Evolutionary conservation across 164 flowering plant genomes (phyloP), one percentile per base, ranked within the genome.

Genomic region (Chimonanthus salicifolius): DNA sequence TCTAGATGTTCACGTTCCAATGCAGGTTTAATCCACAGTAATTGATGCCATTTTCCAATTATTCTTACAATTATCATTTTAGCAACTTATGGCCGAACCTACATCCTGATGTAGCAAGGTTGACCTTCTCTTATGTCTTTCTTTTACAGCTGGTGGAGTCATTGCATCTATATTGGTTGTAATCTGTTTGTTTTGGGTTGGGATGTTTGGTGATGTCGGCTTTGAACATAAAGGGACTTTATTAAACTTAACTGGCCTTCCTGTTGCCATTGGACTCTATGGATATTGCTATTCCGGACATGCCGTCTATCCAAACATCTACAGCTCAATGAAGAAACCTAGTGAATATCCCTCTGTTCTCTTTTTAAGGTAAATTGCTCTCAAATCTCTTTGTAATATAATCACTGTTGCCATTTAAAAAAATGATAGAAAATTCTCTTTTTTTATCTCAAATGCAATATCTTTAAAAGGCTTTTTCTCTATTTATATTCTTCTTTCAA

Each of bases 301-400:
- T 82, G 98, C 99, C 33, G 97, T 94, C 73, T 90, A 94, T 71
- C 99, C 99, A n/a, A 95, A 94, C 80, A 92, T 96, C 64, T 96
- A 96, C 74, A 87, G 90, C 43, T 96, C 99, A 21, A 88, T 96
- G 98, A 91, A 85, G 58, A 88, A 88, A 68, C 97, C 87, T 64
- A 84, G 68, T 79, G 91, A 91, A 78, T 96, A 62, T 73, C 89
- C 97, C 21, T 71, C 85, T 20, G 90, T 94, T 64, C 95, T 94
- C 74, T 62, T 94, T 60, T 72, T 85, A 48, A 82, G 94, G 99
- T 90, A 86, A 72, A n/a, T 44, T 43, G n/a, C 11, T 54, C 60
- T 54, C 16, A n/a, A 54, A 1, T 33, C 33, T 33, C 33, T 33
- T 33, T 33, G 33, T 33, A 33, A 33, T 33, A 33, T 33, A 33